Evolutionary conservation across 139 green algal species (phyloP), one percentile per base, ranked within the genome.

Genomic region (Bryopsis sp.): DNA sequence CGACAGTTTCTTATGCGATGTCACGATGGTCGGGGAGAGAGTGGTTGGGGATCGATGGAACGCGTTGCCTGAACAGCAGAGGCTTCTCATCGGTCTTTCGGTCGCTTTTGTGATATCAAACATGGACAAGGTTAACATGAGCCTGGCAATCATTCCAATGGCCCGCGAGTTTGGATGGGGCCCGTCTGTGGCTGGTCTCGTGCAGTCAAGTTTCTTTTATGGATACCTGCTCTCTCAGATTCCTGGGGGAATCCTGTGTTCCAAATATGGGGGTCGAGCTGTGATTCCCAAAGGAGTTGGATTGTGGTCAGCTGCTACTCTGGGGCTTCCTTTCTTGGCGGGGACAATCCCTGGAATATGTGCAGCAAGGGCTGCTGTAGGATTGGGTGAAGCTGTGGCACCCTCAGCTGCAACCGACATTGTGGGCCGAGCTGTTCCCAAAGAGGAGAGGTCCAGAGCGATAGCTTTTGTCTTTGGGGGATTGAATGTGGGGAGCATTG

Each of bases 51-150:
- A 74, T 15, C 67, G 47, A 43, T 95, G 88, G 89, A 72, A 78
- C 3, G 63, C 65, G 2, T 46, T 93, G 31, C 86, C 86, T 1
- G 74, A 76, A 0, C 77, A 82, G 22, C 90, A 92, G 74, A 82
- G 84, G 63, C 48, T 95, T 0, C 74, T 96, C 0, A 26, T 88
- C 0, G 80, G 75, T 6, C 86, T 77, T 22, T 72, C 72, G 1
- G 22, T 88, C 26, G 86, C 90, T 19, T 98, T 98, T 64, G 78
- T 96, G 0, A 81, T 98, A 24, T 97, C 86, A 81, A 97, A 98
- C 68, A 96, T 98, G 84, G 79, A 84, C 68, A 85, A 89, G 72
- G 82, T 96, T 34, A 96, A 96, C 73, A 91, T 96, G 47, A 86
- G 72, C n/a, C 77, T 96, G 2, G 89, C 89, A 33, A 92, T 96